These are phyloP conservation scores for Raffaelea ambrosiae DNA, from an alignment of 2,329 filamentous ascomycete genomes.

Conservation along the genomic window DNA sequence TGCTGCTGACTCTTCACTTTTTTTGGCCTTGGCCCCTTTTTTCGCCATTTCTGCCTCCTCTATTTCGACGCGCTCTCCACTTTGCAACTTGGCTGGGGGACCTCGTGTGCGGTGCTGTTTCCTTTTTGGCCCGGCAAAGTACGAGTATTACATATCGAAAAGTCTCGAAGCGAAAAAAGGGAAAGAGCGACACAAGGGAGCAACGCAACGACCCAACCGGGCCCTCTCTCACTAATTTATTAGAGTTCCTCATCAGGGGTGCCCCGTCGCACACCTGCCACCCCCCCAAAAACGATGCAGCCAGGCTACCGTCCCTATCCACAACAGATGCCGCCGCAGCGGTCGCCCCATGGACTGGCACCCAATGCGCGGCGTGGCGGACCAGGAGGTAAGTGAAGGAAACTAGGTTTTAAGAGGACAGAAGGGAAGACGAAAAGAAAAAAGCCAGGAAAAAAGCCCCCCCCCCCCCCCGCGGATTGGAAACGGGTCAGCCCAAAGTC, in stretches of 20 bases:
- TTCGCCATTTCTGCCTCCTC: not conserved
- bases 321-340: constrained; percentile 41
- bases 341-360: constrained; percentile 27
- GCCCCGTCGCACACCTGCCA: not conserved
- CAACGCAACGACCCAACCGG: not conserved
- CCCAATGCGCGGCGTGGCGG: constrained; percentile 36
- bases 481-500: too few species aligned
- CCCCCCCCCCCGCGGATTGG: too few species aligned
- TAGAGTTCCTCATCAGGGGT: too few species aligned
- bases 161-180: not conserved
- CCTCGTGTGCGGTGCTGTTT: too few species aligned
- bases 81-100: not conserved
- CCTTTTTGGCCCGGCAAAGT: too few species aligned
- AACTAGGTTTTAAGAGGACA: too few species aligned
- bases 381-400: constrained; percentile 26
- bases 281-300: constrained; percentile 31
- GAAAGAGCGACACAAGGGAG: not conserved
- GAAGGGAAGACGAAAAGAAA: too few species aligned
- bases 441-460: too few species aligned
- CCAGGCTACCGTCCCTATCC: constrained; percentile 42
- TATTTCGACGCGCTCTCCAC: not conserved
- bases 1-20: too few species aligned
- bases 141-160: too few species aligned
- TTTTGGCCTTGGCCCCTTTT: not conserved
- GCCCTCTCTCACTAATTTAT: too few species aligned